Evolutionary conservation across 1,284 basidiomycete genomes (phyloP).

Genomic region (Ustilago nuda): DNA sequence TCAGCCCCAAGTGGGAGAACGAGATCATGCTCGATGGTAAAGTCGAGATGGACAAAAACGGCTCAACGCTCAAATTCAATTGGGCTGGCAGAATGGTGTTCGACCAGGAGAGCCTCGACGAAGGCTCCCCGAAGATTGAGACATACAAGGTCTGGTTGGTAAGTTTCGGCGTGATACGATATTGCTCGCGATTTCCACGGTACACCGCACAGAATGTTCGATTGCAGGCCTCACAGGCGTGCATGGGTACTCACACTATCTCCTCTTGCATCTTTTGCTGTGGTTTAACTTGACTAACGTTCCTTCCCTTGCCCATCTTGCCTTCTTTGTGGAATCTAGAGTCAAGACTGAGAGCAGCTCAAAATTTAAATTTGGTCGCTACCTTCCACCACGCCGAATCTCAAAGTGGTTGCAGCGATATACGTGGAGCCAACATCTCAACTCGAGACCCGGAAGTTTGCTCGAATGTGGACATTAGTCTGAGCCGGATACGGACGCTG

Average conservation of each 20-base stretch:
- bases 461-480: not conserved
- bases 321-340: not conserved
- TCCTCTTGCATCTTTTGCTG: not conserved
- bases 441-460: not conserved
- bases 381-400: not conserved
- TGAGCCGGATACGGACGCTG: not conserved
- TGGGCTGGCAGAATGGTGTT: conserved; percentile 58
- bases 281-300: not conserved
- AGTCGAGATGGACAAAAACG: conserved; percentile 55
- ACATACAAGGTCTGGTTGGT: conserved; percentile 55
- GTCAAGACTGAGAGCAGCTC: conserved; percentile 12
- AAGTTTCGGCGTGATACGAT: conserved; percentile 11
- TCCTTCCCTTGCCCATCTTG: not conserved
- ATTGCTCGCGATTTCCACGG: not conserved
- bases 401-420: not conserved
- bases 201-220: not conserved
- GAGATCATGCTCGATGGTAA: conserved; percentile 56
- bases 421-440: not conserved
- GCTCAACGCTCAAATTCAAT: conserved; percentile 38
- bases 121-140: conserved; percentile 42
- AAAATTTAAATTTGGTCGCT: not conserved
- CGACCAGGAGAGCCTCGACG: conserved; percentile 36
- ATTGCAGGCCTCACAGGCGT: not conserved
- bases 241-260: not conserved
- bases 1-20: conserved; percentile 43